Evolutionary conservation across 78 protist species (phyloP), one percentile per base, ranked within the genome.

Genomic region (Dictyostelium citrinum): DNA sequence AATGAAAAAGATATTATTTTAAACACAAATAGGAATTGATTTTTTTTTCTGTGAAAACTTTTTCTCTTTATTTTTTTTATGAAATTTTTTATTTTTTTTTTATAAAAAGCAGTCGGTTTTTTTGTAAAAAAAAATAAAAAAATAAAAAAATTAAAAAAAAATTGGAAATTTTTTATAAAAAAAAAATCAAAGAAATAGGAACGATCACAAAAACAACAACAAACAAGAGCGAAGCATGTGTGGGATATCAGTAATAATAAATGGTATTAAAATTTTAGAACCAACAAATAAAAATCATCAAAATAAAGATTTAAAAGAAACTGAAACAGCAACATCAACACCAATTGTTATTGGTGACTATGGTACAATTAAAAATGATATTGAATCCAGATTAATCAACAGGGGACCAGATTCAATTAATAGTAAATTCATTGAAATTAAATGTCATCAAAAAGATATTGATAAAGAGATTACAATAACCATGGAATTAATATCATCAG

Each of bases 331-430:
- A 37, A 33, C 55, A 17, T 5, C 49, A 41, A 39, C 81, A n/a
- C 5, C 82, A 41, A 41, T 24, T n/a, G 33, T 11, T 1, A 78
- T 49, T 17, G 68, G 33, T 29, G 29, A 49, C 31, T 46, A 37
- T 22, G 24, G 51, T 11, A 10, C 17, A 20, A 20, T 83, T 43
- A 33, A 67, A 11, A 20, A n/a, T 16, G 92, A 86, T 43, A 60
- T 86, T 7, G 27, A 68, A 27, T 14, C 16, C 10, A n/a, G 92
- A 41, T 51, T 86, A 39, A 12, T 43, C 7, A 76, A 86, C 51
- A 79, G 92, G 37, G 92, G 92, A 5, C 92, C 92, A 60, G 92
- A 86, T 61, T 74, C 80, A 46, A 71, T 83, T 10, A 27, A 64
- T 7, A 37, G 39, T 12, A 81, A 45, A 43, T 16, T 70, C 1